phyloP scores from a whole-genome alignment of 768 basidiomycete genomes.

The Suillus americanus region DNA sequence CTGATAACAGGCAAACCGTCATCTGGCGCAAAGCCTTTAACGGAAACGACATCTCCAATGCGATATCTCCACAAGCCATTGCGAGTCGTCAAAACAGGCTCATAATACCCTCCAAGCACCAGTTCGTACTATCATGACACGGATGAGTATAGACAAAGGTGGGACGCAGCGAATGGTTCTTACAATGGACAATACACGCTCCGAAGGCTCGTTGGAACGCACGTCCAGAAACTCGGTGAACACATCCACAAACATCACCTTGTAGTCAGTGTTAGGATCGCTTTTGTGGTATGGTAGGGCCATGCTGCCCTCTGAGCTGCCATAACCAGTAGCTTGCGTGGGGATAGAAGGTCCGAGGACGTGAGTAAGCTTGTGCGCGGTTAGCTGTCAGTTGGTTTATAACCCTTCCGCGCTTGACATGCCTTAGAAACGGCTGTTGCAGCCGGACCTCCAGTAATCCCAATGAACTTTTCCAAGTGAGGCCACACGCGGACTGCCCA shows the following conservation, averaged over 20 bases:
- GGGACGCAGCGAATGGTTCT: neutral
- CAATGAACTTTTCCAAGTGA: conserved; percentile 1
- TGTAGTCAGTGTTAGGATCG: neutral
- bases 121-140: conserved; percentile 5
- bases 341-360: conserved; percentile 7
- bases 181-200: neutral
- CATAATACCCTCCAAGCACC: conserved; percentile 6
- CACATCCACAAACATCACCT: neutral
- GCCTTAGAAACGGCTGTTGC: conserved; percentile 7
- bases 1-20: conserved; percentile 11
- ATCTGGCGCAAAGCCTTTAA: conserved; percentile 12
- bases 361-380: conserved; percentile 3
- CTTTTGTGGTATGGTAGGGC: conserved; percentile 3
- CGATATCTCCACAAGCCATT: conserved; percentile 14
- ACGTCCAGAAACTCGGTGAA: conserved; percentile 4
- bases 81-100: conserved; percentile 10
- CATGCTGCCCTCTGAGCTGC: neutral
- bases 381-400: neutral
- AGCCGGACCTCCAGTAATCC: conserved; percentile 5
- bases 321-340: conserved; percentile 3
- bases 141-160: neutral
- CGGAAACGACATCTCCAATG: conserved; percentile 8
- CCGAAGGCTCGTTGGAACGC: neutral
- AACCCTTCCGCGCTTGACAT: neutral
- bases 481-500: conserved; percentile 11